Evolutionary conservation across 1,284 basidiomycete genomes (phyloP).

Genomic region (Boletus austroedulis): DNA sequence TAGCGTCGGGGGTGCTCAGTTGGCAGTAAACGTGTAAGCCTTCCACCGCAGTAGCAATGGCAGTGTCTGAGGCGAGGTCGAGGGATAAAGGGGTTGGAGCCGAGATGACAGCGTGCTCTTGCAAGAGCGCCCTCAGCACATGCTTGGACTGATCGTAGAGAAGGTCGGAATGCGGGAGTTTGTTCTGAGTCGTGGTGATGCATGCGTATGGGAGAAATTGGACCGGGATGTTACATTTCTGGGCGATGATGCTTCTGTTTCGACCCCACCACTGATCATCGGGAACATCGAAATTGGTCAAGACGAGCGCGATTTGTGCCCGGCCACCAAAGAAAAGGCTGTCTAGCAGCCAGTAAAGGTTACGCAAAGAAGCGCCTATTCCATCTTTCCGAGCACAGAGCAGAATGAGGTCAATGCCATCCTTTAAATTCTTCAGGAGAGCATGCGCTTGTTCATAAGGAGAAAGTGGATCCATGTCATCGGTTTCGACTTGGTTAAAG

Average conservation of each 20-base stretch:
- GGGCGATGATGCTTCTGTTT: slow-evolving; percentile 21
- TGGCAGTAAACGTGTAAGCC: slow-evolving; percentile 14
- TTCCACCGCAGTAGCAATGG: neutral
- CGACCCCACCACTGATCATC: slow-evolving; percentile 27
- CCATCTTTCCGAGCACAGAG: slow-evolving; percentile 28
- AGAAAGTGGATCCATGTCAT: slow-evolving; percentile 19
- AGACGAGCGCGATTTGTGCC: slow-evolving; percentile 36
- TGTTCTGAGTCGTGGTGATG: slow-evolving; percentile 23
- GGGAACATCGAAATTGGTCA: slow-evolving; percentile 38
- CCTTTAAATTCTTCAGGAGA: slow-evolving; percentile 24
- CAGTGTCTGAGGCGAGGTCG: slow-evolving; percentile 13
- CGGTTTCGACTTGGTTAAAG: slow-evolving; percentile 24
- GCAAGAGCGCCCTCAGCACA: slow-evolving; percentile 13
- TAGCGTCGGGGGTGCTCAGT: slow-evolving; percentile 13
- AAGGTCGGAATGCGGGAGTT: neutral
- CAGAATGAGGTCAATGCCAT: slow-evolving; percentile 27
- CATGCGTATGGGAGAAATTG: slow-evolving; percentile 23
- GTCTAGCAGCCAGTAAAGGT: slow-evolving; percentile 29
- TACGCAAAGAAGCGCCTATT: slow-evolving; percentile 27
- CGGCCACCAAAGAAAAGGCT: slow-evolving; percentile 26
- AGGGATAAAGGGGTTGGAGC: slow-evolving; percentile 11
- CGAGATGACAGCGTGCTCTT: slow-evolving; percentile 4
- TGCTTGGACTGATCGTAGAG: slow-evolving; percentile 19
- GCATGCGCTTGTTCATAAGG: slow-evolving; percentile 32
- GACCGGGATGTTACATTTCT: slow-evolving; percentile 21